A percentile compares a stretch with the other conserved stretches of the same genome.
Conservation (phyloP, 208 protist species). For the Crithidia sp. region DNA sequence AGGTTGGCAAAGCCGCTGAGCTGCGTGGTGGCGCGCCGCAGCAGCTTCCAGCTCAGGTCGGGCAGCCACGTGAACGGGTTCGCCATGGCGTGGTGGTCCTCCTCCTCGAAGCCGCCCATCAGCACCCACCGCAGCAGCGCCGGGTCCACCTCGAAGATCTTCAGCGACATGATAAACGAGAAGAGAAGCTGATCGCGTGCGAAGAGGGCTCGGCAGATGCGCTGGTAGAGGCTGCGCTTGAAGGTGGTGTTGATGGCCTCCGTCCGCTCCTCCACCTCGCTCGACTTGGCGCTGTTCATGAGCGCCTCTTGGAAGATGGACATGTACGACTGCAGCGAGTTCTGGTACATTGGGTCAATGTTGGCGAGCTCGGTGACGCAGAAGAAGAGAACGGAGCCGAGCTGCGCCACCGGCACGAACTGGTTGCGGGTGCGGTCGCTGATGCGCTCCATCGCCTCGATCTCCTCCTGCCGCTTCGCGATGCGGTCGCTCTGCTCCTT, state of each 20-base stretch:
- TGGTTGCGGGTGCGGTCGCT: conserved; percentile 96
- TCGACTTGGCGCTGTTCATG: conserved; percentile 76
- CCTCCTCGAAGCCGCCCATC: conserved; percentile 85
- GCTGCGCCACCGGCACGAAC: conserved; percentile 95
- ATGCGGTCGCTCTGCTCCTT: conserved; percentile 97
- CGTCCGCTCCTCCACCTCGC: conserved; percentile 80
- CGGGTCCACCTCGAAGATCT: conserved; percentile 91
- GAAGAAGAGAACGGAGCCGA: conserved; percentile 97
- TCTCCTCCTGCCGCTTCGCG: conserved; percentile 93
- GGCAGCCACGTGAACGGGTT: conserved; percentile 91
- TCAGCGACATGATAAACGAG: conserved; percentile 95
- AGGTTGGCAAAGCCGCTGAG: conserved; percentile 58
- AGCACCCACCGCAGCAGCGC: conserved; percentile 92
- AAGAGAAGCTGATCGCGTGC: conserved; percentile 94
- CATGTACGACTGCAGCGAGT: conserved; percentile 96
- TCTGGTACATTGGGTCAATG: conserved; percentile 98
- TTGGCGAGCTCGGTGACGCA: conserved; percentile 96
- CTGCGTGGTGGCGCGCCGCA: conserved; percentile 76
- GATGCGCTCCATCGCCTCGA: conserved; percentile 96
- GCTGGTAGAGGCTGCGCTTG: conserved; percentile 85
- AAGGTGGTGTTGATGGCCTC: conserved; percentile 86
- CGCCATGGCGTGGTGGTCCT: conserved; percentile 27
- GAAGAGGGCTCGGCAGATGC: conserved; percentile 94
- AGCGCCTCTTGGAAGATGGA: conserved; percentile 95
- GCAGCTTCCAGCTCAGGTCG: conserved; percentile 87